These are phyloP conservation scores for Gamarada debralockiae DNA, from an alignment of 495 filamentous ascomycete genomes.

Conservation along the genomic window DNA sequence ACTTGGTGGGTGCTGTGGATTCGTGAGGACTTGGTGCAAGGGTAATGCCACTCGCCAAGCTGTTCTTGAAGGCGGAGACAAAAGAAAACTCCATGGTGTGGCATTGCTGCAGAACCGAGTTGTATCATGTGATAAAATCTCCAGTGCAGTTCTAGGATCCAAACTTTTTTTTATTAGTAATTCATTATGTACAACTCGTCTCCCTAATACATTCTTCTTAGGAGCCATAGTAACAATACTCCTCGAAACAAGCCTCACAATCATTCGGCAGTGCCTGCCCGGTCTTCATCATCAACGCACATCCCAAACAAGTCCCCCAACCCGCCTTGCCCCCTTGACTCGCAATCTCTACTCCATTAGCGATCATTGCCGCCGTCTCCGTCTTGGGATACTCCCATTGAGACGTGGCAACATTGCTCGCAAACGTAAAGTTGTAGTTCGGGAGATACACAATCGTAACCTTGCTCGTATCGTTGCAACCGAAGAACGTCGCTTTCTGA, in stretches of 20 bases:
- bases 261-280: slow-evolving; percentile 24
- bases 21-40: no score
- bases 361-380: slow-evolving; percentile 37
- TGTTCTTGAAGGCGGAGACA: no score
- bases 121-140: no score
- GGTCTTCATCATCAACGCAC: slow-evolving; percentile 36
- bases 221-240: slow-evolving; percentile 29
- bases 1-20: no score
- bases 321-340: slow-evolving; percentile 25
- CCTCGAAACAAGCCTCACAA: slow-evolving; percentile 37
- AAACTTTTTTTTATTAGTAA: no score
- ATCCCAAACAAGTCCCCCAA: slow-evolving; percentile 38
- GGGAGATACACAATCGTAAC: slow-evolving; percentile 41
- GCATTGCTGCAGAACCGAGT: no score
- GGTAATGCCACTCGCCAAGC: no score
- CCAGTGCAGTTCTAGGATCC: no score
- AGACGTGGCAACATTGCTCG: slow-evolving; percentile 28
- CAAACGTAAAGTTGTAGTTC: slow-evolving; percentile 34
- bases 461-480: slow-evolving; percentile 32
- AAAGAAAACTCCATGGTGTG: no score
- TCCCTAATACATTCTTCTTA: not conserved
- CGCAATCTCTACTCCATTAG: slow-evolving; percentile 35
- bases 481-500: slow-evolving; percentile 40
- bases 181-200: no score
- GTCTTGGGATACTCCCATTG: slow-evolving; percentile 32